A percentile compares a stretch with the other conserved stretches of the same genome.
phyloP scores from a whole-genome alignment of 495 filamentous ascomycete species.

The Penicillium longicatenatum region DNA sequence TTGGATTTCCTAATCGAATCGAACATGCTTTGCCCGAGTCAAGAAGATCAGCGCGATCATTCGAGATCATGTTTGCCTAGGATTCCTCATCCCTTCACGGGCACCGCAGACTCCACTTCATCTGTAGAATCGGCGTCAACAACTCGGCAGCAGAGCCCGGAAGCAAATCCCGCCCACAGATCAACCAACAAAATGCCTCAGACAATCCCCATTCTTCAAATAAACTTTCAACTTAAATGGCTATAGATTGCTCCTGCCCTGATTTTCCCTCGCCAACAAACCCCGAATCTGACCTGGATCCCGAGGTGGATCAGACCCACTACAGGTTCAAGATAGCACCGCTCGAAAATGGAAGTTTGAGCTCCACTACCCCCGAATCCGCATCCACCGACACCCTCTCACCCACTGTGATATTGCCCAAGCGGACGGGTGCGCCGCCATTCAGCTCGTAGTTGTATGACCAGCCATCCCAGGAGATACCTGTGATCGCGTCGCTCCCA shows the following conservation, averaged over 20 bases:
- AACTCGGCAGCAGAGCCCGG: too few relatives aligned
- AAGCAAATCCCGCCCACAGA: not conserved
- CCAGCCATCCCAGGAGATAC: conserved; percentile 62
- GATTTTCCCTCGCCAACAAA: not conserved
- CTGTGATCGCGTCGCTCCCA: conserved; percentile 63
- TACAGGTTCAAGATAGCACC: conserved; percentile 49
- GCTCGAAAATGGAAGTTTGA: conserved; percentile 53
- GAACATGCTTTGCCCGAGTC: too few relatives aligned
- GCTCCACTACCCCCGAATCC: conserved; percentile 46
- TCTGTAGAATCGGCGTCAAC: too few relatives aligned
- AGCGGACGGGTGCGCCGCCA: conserved; percentile 53
- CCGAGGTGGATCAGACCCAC: not conserved
- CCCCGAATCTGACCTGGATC: not conserved
- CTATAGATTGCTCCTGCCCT: not conserved
- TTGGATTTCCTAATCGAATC: too few relatives aligned
- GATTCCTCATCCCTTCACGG: not conserved
- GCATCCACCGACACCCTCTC: conserved; percentile 49
- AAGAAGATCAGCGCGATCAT: too few relatives aligned
- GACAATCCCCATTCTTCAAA: conserved; percentile 1
- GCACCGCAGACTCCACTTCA: too few relatives aligned
- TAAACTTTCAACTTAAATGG: not conserved
- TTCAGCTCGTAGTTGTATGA: conserved; percentile 65
- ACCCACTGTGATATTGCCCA: conserved; percentile 58
- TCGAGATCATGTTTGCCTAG: not conserved
- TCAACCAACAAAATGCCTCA: conserved; percentile 5